phyloP scores from a whole-genome alignment of 2,329 filamentous ascomycete species.

The Pseudogymnoascus sp. region DNA sequence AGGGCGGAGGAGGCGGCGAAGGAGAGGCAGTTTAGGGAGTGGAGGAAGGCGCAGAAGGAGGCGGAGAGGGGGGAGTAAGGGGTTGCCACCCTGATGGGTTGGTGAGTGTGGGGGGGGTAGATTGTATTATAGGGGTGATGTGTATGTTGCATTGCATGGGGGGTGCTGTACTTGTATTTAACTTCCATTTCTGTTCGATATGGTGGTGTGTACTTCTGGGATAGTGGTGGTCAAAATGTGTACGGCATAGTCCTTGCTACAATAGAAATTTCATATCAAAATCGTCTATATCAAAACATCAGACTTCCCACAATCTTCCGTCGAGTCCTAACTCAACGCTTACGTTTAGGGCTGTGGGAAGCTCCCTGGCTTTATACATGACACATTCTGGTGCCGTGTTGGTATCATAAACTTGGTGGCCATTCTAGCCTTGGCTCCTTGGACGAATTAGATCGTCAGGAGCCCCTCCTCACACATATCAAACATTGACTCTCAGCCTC shows the following conservation, averaged over 20 bases:
- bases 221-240: neutral
- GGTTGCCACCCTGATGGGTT: neutral
- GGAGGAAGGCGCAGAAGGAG: conserved; percentile 11
- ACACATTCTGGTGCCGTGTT: too few species aligned
- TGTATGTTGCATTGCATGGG: conserved; percentile 7
- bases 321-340: neutral
- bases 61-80: conserved; percentile 7
- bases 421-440: too few species aligned
- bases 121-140: conserved; percentile 2
- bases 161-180: conserved; percentile 2
- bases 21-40: conserved; percentile 9
- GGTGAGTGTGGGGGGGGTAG: neutral
- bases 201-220: neutral
- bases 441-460: too few species aligned
- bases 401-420: too few species aligned
- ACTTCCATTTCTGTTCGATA: conserved; percentile 1
- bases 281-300: neutral
- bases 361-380: too few species aligned
- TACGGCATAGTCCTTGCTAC: neutral
- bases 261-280: conserved; percentile 6
- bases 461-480: too few species aligned
- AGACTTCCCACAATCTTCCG: neutral
- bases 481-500: too few species aligned
- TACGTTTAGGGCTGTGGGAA: too few species aligned
- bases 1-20: conserved; percentile 14